Evolutionary conservation across 2,329 filamentous ascomycete genomes (phyloP), one percentile per base, ranked within the genome.

Genomic region (Aspergillus glaucus): DNA sequence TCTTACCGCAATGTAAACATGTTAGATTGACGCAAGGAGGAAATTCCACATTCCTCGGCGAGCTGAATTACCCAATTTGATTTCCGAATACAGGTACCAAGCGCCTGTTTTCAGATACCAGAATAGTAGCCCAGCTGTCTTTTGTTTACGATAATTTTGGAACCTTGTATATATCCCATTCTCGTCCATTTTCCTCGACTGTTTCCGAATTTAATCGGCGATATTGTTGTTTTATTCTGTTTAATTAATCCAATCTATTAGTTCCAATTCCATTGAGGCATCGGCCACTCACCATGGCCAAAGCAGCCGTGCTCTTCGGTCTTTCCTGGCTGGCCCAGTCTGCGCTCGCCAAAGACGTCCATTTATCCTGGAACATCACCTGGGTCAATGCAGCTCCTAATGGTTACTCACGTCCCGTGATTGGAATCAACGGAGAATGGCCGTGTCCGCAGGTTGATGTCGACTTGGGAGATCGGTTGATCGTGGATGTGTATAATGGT

Each of bases 381-480:
- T 90, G 87, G 86, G 81, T 88, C 9, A 78, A 70, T 39, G 80
- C 84, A 30, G 85, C 87, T 58, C 88, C 87, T 0, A 87, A 92
- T 69, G 84, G 82, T 19, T 72, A 76, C 6, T 74, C 79, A 36
- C 78, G 87, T 28, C 77, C 81, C 1, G 79, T 80, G 3, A 87
- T 92, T 62, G 86, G 85, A 42, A 85, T 93, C 70, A 92, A 93
- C 60, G 80, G 80, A 4, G 66, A 84, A 69, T 89, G 87, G 85
- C 88, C 87, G 1, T 77, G 86, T 46, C 87, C 88, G 81, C 58
- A 64, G 43, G 60, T 74, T 8, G 62, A 72, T 19, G 61, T 67
- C n/a, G 46, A 64, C 7, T 41, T 67, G 9, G 69, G 69, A 10
- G 69, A 72, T 39, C 57, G 57, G 3, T 45, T 71, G 19, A 68